Percentiles rank a stretch among this genome's conserved stretches.
These are phyloP conservation scores for Alternaria alternata DNA, from an alignment of 2,329 filamentous ascomycete genomes.

Conservation along the genomic window DNA sequence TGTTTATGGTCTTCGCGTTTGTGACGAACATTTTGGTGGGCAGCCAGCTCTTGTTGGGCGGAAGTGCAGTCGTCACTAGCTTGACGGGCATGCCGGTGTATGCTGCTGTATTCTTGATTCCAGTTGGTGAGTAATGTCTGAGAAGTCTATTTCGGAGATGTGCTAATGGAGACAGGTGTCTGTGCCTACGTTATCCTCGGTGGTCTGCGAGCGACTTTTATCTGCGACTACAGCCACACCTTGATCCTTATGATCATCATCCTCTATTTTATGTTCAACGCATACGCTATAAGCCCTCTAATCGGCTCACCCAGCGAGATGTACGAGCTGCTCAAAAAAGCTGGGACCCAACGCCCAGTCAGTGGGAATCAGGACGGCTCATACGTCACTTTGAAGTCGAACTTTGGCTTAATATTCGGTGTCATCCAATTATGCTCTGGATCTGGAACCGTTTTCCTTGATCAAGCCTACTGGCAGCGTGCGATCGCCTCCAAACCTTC, in stretches of 20 bases:
- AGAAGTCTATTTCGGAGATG: not conserved
- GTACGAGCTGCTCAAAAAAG: slow-evolving; percentile 53
- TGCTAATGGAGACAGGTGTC: slow-evolving; percentile 38
- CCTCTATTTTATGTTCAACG: slow-evolving; percentile 55
- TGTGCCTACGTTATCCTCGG: slow-evolving; percentile 48
- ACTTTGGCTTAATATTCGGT: slow-evolving; percentile 56
- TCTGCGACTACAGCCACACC: slow-evolving; percentile 53
- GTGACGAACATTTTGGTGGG: slow-evolving; percentile 57
- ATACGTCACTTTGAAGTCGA: slow-evolving; percentile 53
- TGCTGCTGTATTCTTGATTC: slow-evolving; percentile 56
- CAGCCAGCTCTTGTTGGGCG: slow-evolving; percentile 54
- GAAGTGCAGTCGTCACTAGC: slow-evolving; percentile 54
- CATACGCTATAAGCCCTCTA: slow-evolving; percentile 50
- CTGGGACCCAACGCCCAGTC: slow-evolving; percentile 49
- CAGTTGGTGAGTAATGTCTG: slow-evolving; percentile 40
- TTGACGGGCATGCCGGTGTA: slow-evolving; percentile 56
- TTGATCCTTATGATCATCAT: slow-evolving; percentile 55
- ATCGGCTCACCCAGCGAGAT: slow-evolving; percentile 52
- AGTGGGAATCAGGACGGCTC: slow-evolving; percentile 52
- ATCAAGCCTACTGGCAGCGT: slow-evolving; percentile 59
- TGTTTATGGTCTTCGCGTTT: slow-evolving; percentile 54
- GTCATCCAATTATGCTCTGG: slow-evolving; percentile 53
- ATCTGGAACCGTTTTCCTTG: slow-evolving; percentile 52
- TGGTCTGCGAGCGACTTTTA: slow-evolving; percentile 54
- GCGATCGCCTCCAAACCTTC: slow-evolving; percentile 47